Evolutionary conservation across 129 eudicot genomes (phyloP).

Genomic region (Chrysanthemum lavandulifolium): DNA sequence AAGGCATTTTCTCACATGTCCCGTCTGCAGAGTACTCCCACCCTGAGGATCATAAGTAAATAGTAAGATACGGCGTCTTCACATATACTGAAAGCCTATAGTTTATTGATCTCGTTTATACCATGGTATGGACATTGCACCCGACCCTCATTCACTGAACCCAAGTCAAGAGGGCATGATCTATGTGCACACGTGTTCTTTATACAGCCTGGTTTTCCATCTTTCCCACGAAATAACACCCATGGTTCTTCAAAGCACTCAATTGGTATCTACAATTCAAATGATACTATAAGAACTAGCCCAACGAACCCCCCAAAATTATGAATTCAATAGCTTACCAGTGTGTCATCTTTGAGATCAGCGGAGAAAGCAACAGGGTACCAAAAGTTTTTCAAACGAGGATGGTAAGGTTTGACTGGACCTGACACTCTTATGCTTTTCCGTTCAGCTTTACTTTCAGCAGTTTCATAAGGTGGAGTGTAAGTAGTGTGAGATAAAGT

Average conservation of each 20-base stretch:
- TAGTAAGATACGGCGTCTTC: neutral
- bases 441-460: slow-evolving; percentile 40
- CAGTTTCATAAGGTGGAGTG: slow-evolving; percentile 30
- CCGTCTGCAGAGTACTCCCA: slow-evolving; percentile 96
- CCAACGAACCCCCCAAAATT: too few species aligned
- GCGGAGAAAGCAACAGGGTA: slow-evolving; percentile 81
- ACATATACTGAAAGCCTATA: neutral
- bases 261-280: slow-evolving; percentile 54
- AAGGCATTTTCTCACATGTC: slow-evolving; percentile 96
- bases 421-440: slow-evolving; percentile 68
- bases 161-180: slow-evolving; percentile 96
- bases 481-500: slow-evolving; percentile 53
- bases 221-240: slow-evolving; percentile 96
- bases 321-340: slow-evolving; percentile 24
- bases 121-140: slow-evolving; percentile 99
- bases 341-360: slow-evolving; percentile 63
- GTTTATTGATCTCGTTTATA: slow-evolving; percentile 12
- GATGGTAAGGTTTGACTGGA: slow-evolving; percentile 66
- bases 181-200: slow-evolving; percentile 96
- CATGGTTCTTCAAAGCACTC: slow-evolving; percentile 97
- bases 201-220: slow-evolving; percentile 95
- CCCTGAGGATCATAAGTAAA: slow-evolving; percentile 35
- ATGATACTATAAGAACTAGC: neutral
- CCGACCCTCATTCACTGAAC: slow-evolving; percentile 90
- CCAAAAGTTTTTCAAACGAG: slow-evolving; percentile 74